Percentiles rank a stretch among this genome's conserved stretches.
phyloP scores from a whole-genome alignment of 2,329 filamentous ascomycete species.

The Fusarium chaquense region DNA sequence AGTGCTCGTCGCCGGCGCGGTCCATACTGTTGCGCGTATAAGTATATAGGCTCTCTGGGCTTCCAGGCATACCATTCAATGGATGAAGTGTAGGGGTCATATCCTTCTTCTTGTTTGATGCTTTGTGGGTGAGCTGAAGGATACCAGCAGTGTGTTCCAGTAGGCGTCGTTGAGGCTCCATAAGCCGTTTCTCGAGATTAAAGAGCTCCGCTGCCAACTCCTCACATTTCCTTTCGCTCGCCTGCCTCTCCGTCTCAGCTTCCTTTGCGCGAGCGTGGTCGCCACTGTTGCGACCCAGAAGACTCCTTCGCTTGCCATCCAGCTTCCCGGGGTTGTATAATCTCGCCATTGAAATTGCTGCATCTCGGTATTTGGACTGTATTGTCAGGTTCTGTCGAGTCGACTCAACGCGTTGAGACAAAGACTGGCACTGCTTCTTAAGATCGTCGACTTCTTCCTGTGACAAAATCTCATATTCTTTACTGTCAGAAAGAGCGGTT shows the following conservation, averaged over 20 bases:
- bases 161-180: slow-evolving; percentile 79
- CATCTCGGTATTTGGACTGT: slow-evolving; percentile 94
- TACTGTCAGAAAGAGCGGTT: slow-evolving; percentile 91
- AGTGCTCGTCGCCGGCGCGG: slow-evolving; percentile 65
- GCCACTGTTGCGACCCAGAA: slow-evolving; percentile 64
- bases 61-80: slow-evolving; percentile 74
- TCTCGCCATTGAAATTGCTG: slow-evolving; percentile 85
- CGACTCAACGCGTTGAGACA: slow-evolving; percentile 83
- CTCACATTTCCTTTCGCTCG: slow-evolving; percentile 85
- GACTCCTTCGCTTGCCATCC: slow-evolving; percentile 62
- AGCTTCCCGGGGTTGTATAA: slow-evolving; percentile 74
- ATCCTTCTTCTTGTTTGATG: slow-evolving; percentile 67
- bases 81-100: slow-evolving; percentile 57
- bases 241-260: slow-evolving; percentile 79
- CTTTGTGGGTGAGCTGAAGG: slow-evolving; percentile 88
- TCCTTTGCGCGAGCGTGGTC: slow-evolving; percentile 65
- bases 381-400: slow-evolving; percentile 85
- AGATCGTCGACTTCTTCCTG: slow-evolving; percentile 91
- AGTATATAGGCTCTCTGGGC: slow-evolving; percentile 80
- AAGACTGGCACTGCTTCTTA: slow-evolving; percentile 84
- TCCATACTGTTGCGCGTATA: slow-evolving; percentile 72
- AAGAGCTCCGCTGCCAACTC: slow-evolving; percentile 85
- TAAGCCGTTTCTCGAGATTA: slow-evolving; percentile 79
- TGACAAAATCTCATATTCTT: slow-evolving; percentile 84
- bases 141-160: slow-evolving; percentile 94